Conservation (phyloP, 1,284 basidiomycete genomes). For the Ceratobasidium papillatum region DNA sequence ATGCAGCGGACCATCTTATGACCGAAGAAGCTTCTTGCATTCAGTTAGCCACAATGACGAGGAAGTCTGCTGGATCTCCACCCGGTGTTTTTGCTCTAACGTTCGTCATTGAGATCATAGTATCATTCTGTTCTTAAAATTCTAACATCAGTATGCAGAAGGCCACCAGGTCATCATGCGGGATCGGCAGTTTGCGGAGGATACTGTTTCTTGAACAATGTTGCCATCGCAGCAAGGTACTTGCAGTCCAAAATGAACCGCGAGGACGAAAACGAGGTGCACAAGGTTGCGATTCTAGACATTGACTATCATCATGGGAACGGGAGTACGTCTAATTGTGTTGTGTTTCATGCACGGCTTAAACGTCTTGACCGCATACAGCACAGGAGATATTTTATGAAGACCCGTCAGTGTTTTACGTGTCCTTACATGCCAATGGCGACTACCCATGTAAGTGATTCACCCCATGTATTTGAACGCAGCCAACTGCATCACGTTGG, state of each 20-base stretch:
- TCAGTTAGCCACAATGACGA: neutral
- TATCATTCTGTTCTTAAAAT: neutral
- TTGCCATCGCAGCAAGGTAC: conserved; percentile 52
- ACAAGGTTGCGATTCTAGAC: conserved; percentile 53
- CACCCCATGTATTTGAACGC: neutral
- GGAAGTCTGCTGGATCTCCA: neutral
- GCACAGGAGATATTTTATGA: conserved; percentile 54
- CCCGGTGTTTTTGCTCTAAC: conserved; percentile 50
- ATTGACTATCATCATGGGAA: conserved; percentile 57
- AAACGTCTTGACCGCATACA: conserved; percentile 31
- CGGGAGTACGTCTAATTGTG: conserved; percentile 48
- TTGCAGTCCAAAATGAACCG: conserved; percentile 38
- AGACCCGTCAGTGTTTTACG: conserved; percentile 52
- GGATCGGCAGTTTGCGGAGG: conserved; percentile 52
- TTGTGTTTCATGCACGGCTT: neutral
- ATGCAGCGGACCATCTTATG: conserved; percentile 47
- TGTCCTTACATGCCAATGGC: conserved; percentile 52
- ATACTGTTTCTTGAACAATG: conserved; percentile 55
- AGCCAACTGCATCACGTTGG: neutral
- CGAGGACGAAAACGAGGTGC: neutral
- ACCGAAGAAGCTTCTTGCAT: neutral
- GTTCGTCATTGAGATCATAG: conserved; percentile 44
- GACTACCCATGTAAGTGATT: conserved; percentile 54
- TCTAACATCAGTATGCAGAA: conserved; percentile 46
- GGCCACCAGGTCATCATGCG: conserved; percentile 55